Base-by-base conservation (phyloP, 2,329 filamentous ascomycete genomes). In the Neurospora crassa region DNA sequence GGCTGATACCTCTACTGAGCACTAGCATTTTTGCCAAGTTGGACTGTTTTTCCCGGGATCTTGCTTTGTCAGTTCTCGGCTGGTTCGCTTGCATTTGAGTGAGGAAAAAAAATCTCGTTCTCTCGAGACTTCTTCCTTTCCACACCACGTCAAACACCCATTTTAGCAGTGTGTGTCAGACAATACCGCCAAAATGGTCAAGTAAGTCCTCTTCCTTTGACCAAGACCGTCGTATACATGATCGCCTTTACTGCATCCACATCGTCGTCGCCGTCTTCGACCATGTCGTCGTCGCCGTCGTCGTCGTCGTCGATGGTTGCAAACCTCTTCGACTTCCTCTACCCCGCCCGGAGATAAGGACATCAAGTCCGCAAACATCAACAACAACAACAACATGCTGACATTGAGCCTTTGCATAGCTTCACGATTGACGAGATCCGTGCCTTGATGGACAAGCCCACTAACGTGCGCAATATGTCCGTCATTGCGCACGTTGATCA, bases 401-500 rank as follows among this genome's bases (percentile, higher is more conserved):
- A 91, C 83, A 78, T 76, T 79, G 77, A 76, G 73, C 76, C 77
- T 75, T 75, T 76, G 75, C 78, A 83, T 82, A 97, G 94, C 91
- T 98, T 98, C 91, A 98, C 96, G 82, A 91, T 97, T 86, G 95
- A 98, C 84, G 94, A 93, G 90, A 92, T 94, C 84, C 90, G 91
- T 84, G 78, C 74, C 80, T 84, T 92, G 83, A 91, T 91, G 90
- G 89, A 93, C 89, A 90, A 91, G 86, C 90, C 92, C 78, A 87
- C 83, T 82, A 91, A 91, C 84, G 88, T 91, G 83, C 87, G 88
- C 85, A 98, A 98, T 75, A 98, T 97, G 95, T 97, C 94, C 87
- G 96, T 99, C 84, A 98, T 98, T 93, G 96, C 96, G 84, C 96
- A 99, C 88, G 94, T 99, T 91, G 96, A 99, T 86, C 96, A 99